Evolutionary conservation across 306 rosid genomes (phyloP), one percentile per base, ranked within the genome.

Genomic region (Glycine soja): DNA sequence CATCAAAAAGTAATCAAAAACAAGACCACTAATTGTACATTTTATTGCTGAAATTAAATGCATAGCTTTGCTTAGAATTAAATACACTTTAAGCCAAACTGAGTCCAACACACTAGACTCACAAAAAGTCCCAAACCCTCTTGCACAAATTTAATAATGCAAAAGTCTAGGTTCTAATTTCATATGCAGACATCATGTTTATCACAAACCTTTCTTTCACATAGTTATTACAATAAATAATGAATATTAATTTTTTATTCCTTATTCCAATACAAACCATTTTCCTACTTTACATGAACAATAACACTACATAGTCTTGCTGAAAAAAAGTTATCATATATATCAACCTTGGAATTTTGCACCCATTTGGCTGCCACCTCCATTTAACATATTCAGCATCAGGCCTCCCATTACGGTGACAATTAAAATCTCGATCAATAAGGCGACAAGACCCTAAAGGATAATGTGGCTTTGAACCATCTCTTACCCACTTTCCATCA

Each of bases 311-410:
- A 36, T 36, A 36, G 5, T 24, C 30, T 16, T 47, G 57, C 56
- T 67, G 10, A 63, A 56, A 64, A 63, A 63, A 11, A 52, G 36
- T 42, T 24, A 46, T 12, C 71, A 78, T 38, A 76, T 24, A 24
- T 5, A 3, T 51, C 8, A 86, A 95, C 99, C 97, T 91, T 62
- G 97, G 99, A 69, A 95, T 89, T 48, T 88, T 67, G 81, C 99
- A 95, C 16, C 83, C 90, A 75, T 89, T 86, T 46, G 99, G 99
- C 89, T 89, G 92, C 99, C 99, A 95, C 83, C 73, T 95, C 99
- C 99, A 95, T 79, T 90, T 93, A 7, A 90, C 81, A 86, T 85
- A 95, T 4, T 81, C 93, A 16, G 24, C 36, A 71, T 95, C 99
- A 6, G 95, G 87, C 84, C 99, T 93, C 66, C 84, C 83, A 85